Evolutionary conservation across 169 alveolate species (phyloP).

Genomic region (Eimeria praecox): DNA sequence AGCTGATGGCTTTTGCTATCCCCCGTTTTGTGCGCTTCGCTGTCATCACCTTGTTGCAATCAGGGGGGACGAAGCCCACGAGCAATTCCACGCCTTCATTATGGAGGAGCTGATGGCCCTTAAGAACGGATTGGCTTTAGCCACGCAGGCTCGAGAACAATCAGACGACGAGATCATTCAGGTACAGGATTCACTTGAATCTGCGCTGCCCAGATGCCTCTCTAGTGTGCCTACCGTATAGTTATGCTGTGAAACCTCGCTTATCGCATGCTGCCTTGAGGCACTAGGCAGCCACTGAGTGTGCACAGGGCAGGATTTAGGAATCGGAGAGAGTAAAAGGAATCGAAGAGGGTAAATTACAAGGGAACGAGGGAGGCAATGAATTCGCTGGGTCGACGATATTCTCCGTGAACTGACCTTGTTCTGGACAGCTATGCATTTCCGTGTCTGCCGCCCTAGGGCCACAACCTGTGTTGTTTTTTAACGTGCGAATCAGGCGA

Average conservation of each 20-base stretch:
- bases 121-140: slow-evolving; percentile 78
- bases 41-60: not conserved
- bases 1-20: not conserved
- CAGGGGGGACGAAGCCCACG: slow-evolving; percentile 82
- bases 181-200: not conserved
- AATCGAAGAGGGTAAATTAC: not conserved
- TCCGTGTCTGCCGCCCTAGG: not conserved
- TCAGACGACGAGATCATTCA: slow-evolving; percentile 84
- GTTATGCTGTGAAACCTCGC: not conserved
- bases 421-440: not conserved
- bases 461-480: not conserved
- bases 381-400: not conserved
- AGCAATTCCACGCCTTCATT: slow-evolving; percentile 80
- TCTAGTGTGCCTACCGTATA: not conserved
- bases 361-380: not conserved
- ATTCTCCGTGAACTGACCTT: not conserved
- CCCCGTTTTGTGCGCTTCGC: not conserved
- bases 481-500: slow-evolving; percentile 67
- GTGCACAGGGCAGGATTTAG: not conserved
- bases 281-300: not conserved
- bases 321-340: not conserved
- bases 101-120: slow-evolving; percentile 78
- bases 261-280: not conserved
- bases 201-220: not conserved
- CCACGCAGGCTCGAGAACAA: slow-evolving; percentile 84